Evolutionary conservation across 1,284 basidiomycete genomes (phyloP).

Genomic region (Trichosporon sp.): DNA sequence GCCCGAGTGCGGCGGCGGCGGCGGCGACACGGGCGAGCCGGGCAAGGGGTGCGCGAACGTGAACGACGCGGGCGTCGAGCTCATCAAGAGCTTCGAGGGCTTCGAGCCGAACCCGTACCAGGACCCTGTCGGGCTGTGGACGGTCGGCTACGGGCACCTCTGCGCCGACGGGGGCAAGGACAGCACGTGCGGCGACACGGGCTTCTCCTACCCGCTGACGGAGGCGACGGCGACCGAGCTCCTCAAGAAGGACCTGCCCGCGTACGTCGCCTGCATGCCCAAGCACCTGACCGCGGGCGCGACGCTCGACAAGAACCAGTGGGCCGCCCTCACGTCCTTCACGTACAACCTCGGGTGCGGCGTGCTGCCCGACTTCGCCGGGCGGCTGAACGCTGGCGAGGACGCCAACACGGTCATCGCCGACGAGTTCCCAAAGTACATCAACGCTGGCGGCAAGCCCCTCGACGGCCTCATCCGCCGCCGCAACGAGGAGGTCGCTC

Average conservation of each 20-base stretch:
- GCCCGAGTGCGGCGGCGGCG: not conserved
- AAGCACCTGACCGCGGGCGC: not conserved
- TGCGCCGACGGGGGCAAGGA: not conserved
- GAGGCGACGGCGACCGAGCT: constrained; percentile 1
- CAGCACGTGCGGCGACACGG: not conserved
- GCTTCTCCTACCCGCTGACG: constrained; percentile 5
- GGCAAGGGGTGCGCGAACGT: not conserved
- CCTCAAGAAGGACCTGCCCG: not conserved
- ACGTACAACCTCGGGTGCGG: constrained; percentile 6
- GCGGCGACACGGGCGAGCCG: not conserved
- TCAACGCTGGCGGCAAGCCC: not conserved
- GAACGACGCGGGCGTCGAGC: constrained; percentile 8
- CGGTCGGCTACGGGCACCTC: constrained; percentile 12
- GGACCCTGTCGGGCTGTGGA: not conserved
- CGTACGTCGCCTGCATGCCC: not conserved
- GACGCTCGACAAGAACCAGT: constrained; percentile 8
- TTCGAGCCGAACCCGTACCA: not conserved
- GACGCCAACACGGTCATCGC: not conserved
- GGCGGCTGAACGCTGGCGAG: not conserved
- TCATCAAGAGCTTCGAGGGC: constrained; percentile 10
- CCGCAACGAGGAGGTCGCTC: not conserved
- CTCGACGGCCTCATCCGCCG: constrained; percentile 1
- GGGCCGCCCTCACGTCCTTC: not conserved
- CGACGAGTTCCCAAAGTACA: not conserved
- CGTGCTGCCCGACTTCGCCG: not conserved